A percentile compares a stretch with the other conserved stretches of the same genome.
phyloP scores from a whole-genome alignment of 441 rosid species.

The Erodium chrysanthum region DNA sequence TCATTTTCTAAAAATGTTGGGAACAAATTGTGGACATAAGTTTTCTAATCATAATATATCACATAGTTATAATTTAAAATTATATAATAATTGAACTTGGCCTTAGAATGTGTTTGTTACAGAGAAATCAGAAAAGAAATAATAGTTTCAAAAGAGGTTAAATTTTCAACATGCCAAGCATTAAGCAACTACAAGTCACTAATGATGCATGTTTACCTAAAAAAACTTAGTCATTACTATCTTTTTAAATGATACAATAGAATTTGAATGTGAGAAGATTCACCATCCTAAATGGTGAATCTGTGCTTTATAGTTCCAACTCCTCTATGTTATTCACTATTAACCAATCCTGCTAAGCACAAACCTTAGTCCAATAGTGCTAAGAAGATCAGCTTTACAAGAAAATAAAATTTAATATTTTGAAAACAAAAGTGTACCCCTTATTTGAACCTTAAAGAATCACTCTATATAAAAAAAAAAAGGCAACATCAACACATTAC shows the following conservation, averaged over 20 bases:
- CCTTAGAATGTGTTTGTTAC: neutral
- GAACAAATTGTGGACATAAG: neutral
- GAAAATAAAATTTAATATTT: neutral
- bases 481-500: constrained; percentile 8
- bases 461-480: neutral
- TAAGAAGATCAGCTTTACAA: neutral
- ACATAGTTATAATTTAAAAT: neutral
- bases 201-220: neutral
- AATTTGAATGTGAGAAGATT: neutral
- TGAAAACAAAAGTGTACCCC: neutral
- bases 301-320: neutral
- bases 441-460: neutral
- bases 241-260: neutral
- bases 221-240: neutral
- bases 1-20: no score
- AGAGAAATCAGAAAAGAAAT: no score
- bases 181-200: neutral
- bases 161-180: no score
- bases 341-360: neutral
- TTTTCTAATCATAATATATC: no score
- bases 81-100: no score
- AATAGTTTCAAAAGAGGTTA: no score
- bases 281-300: neutral
- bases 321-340: neutral
- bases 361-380: neutral